Evolutionary conservation across 345 rosid genomes (phyloP).

Genomic region (Brassica juncea): DNA sequence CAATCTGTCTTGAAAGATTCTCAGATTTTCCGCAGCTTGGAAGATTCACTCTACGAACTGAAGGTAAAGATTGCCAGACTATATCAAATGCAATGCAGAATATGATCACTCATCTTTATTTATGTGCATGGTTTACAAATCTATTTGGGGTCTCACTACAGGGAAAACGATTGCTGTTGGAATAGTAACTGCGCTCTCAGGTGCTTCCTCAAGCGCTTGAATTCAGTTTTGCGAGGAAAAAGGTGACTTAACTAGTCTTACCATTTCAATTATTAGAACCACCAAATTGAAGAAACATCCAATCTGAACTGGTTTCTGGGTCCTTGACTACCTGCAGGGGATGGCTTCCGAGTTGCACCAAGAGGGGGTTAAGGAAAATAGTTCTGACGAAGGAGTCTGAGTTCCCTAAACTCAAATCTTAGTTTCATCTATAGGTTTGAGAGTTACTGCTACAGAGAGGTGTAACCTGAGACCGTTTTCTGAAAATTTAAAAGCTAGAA

Average conservation of each 20-base stretch:
- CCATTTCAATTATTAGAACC: not conserved
- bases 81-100: not conserved
- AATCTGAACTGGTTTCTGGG: not conserved
- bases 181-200: constrained; percentile 56
- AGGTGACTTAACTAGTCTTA: constrained; percentile 22
- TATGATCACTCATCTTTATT: not conserved
- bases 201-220: constrained; percentile 44
- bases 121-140: constrained; percentile 2
- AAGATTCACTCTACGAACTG: constrained; percentile 96
- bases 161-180: constrained; percentile 81
- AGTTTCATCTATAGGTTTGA: not conserved
- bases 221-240: constrained; percentile 37
- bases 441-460: not conserved
- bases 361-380: not conserved
- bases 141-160: constrained; percentile 12
- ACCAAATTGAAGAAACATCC: not conserved
- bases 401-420: constrained; percentile 9
- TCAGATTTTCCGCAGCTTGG: constrained; percentile 91
- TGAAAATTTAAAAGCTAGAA: constrained; percentile 22
- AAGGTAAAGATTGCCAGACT: constrained; percentile 54
- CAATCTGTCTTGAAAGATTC: constrained; percentile 81
- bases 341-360: constrained; percentile 3
- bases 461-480: constrained; percentile 27
- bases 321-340: constrained; percentile 21
- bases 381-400: not conserved